Conservation (phyloP, 164 flowering plant genomes). For the Piper longum region DNA sequence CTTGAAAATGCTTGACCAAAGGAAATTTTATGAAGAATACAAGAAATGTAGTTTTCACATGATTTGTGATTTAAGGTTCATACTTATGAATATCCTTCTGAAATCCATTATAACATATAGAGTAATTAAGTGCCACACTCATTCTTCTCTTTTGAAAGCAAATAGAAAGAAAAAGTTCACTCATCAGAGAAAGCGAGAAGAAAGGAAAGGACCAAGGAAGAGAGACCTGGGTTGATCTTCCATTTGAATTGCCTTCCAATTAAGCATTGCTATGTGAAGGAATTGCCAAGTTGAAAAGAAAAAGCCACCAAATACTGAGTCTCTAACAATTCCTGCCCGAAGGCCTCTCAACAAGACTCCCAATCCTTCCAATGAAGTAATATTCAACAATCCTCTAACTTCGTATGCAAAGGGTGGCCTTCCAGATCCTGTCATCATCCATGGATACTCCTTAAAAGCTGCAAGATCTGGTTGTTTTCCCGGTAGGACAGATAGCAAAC, state of each 20-base stretch:
- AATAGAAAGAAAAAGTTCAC: background rate
- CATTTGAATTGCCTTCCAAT: conserved; percentile 81
- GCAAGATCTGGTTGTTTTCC: conserved; percentile 40
- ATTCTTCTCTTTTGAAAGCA: background rate
- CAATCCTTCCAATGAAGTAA: conserved; percentile 80
- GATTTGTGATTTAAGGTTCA: too few species aligned
- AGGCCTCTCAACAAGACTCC: conserved; percentile 68
- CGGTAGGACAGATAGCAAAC: conserved; percentile 50
- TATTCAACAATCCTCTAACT: conserved; percentile 37
- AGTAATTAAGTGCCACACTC: background rate
- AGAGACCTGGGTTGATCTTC: conserved; percentile 57
- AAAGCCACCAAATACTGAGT: conserved; percentile 65
- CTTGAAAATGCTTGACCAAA: too few species aligned
- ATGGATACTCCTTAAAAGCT: conserved; percentile 64
- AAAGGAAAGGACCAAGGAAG: background rate
- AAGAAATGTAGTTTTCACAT: too few species aligned
- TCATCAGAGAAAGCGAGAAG: background rate
- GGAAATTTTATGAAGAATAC: too few species aligned
- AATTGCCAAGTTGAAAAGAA: conserved; percentile 84
- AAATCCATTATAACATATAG: conserved; percentile 12
- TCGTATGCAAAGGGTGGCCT: conserved; percentile 51
- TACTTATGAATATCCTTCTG: too few species aligned
- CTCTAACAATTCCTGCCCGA: conserved; percentile 64
- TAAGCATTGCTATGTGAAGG: conserved; percentile 60
- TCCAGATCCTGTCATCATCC: conserved; percentile 97